A percentile compares a stretch with the other conserved stretches of the same genome.
Conservation (phyloP, 2,329 filamentous ascomycete genomes). For the Penicillium sp. region DNA sequence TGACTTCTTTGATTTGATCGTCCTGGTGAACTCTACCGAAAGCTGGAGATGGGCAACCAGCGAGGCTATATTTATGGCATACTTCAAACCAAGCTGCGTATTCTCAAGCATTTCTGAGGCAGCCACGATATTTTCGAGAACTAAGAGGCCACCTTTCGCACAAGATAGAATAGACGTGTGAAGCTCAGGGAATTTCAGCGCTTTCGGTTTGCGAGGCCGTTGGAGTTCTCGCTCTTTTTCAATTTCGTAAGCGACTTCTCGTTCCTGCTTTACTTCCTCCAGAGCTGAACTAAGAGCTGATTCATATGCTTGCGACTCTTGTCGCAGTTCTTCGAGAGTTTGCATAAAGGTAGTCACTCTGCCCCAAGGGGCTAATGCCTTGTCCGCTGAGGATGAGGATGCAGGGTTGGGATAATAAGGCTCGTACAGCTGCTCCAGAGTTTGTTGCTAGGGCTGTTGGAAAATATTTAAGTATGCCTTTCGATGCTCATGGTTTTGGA, state of each 20-base stretch:
- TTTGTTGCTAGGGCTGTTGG: conserved; percentile 60
- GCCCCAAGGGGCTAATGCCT: conserved; percentile 28
- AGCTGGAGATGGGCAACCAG: conserved; percentile 18
- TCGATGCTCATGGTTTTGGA: conserved; percentile 42
- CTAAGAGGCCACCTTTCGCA: conserved; percentile 1
- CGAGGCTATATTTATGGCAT: conserved; percentile 1
- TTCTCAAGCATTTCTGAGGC: conserved; percentile 17
- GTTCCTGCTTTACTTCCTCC: conserved; percentile 63
- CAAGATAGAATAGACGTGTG: conserved; percentile 49
- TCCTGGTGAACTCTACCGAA: conserved; percentile 21
- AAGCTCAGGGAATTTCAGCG: conserved; percentile 54
- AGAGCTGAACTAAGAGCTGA: conserved; percentile 57
- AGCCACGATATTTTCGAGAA: background rate
- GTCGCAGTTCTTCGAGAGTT: conserved; percentile 38
- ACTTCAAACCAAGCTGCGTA: conserved; percentile 18
- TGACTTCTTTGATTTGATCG: conserved; percentile 13
- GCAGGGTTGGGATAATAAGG: conserved; percentile 26
- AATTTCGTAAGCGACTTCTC: conserved; percentile 64
- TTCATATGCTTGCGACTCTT: conserved; percentile 49
- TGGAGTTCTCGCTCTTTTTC: conserved; percentile 62
- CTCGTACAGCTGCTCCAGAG: conserved; percentile 63
- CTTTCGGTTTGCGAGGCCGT: conserved; percentile 47
- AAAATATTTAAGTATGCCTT: conserved; percentile 51
- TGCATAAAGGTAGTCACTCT: conserved; percentile 38
- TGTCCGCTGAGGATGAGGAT: background rate